Evolutionary conservation across 2,329 filamentous ascomycete genomes (phyloP).

Genomic region (Alternaria ventricosa): DNA sequence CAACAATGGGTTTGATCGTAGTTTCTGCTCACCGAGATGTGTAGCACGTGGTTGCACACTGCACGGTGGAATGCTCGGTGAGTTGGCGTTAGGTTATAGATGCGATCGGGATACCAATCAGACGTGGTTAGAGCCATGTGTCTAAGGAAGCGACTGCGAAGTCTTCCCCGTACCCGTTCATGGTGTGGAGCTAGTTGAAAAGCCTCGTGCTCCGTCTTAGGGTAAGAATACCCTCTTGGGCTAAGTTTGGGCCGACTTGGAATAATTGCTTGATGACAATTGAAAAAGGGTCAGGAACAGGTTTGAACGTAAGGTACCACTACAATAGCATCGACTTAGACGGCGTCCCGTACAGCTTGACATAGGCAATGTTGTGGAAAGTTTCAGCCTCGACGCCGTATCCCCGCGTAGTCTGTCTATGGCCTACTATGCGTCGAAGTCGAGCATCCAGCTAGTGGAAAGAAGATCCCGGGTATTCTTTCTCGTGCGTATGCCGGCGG

Average conservation of each 20-base stretch:
- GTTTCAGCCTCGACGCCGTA: neutral
- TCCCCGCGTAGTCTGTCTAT: neutral
- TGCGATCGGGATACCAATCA: constrained; percentile 2
- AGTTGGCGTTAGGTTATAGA: constrained; percentile 1
- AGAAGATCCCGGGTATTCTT: constrained; percentile 1
- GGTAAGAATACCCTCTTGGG: constrained; percentile 20
- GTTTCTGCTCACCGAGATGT: neutral
- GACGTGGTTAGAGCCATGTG: constrained; percentile 1
- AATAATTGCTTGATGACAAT: constrained; percentile 15
- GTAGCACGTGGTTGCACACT: neutral
- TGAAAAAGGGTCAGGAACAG: neutral
- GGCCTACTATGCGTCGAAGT: neutral
- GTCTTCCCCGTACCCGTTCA: neutral
- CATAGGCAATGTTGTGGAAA: neutral
- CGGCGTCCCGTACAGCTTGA: neutral
- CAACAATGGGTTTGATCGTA: neutral
- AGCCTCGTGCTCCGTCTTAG: constrained; percentile 1
- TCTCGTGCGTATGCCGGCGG: constrained; percentile 9
- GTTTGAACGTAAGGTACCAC: neutral
- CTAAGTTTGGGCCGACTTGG: constrained; percentile 14
- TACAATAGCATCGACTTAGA: constrained; percentile 8
- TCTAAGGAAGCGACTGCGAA: constrained; percentile 1
- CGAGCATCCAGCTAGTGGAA: neutral
- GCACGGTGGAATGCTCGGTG: constrained; percentile 10
- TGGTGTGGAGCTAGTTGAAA: neutral